A percentile compares a stretch with the other conserved stretches of the same genome.
Evolutionary conservation across 2,329 filamentous ascomycete genomes (phyloP).

Genomic region (Trichoderma afroharzianum): DNA sequence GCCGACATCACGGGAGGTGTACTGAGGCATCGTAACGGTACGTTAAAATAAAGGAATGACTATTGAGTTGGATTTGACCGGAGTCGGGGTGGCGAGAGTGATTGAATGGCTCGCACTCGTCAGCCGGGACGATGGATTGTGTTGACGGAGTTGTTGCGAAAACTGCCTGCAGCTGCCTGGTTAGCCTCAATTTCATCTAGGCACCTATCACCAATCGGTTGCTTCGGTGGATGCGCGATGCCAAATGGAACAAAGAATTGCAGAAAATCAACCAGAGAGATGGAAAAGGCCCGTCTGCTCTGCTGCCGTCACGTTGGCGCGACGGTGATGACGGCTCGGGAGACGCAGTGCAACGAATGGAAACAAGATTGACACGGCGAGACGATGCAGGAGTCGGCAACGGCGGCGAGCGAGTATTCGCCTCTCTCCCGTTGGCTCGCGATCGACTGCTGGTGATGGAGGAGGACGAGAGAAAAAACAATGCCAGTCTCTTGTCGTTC

Average conservation of each 20-base stretch:
- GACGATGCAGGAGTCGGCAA: background rate
- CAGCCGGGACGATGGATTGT: conserved; percentile 4
- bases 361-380: background rate
- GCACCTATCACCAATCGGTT: background rate
- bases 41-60: conserved; percentile 11
- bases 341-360: background rate
- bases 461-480: background rate
- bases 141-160: conserved; percentile 10
- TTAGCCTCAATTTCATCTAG: background rate
- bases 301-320: conserved; percentile 6
- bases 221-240: background rate
- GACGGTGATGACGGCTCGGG: background rate
- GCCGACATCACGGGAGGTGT: conserved; percentile 64
- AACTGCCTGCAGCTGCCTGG: conserved; percentile 15
- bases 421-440: background rate
- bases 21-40: conserved; percentile 56
- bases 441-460: background rate
- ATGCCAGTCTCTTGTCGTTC: background rate
- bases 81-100: conserved; percentile 13
- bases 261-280: background rate
- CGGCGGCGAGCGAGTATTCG: background rate
- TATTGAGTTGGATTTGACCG: conserved; percentile 18
- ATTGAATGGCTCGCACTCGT: conserved; percentile 7
- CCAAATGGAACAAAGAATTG: background rate
- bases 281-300: background rate